These are phyloP conservation scores for Schwanniomyces vanrijiae DNA, from an alignment of 805 yeast genomes.

Conservation along the genomic window DNA sequence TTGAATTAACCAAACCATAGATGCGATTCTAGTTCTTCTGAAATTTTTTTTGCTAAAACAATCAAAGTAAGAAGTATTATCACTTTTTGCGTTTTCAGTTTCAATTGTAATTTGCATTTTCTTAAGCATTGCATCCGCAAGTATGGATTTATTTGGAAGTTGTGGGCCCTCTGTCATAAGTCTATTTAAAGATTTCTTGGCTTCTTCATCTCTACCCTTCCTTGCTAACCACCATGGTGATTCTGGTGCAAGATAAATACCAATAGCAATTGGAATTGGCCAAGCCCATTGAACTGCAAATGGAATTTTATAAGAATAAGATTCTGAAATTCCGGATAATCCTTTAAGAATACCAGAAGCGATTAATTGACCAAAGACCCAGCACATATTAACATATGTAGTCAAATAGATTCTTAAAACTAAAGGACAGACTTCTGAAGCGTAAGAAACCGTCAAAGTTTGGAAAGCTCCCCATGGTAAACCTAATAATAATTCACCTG, in stretches of 20 bases:
- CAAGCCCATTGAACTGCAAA: conserved; percentile 43
- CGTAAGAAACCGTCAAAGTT: conserved; percentile 40
- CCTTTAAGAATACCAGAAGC: conserved; percentile 42
- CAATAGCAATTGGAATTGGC: conserved; percentile 35
- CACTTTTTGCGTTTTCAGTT: conserved; percentile 7
- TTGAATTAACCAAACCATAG: conserved; percentile 12
- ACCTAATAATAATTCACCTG: conserved; percentile 46
- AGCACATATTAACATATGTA: conserved; percentile 38
- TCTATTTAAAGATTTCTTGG: conserved; percentile 27
- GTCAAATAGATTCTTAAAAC: conserved; percentile 40
- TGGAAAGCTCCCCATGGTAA: conserved; percentile 45
- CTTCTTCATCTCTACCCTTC: conserved; percentile 31
- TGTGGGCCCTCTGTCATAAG: conserved; percentile 5
- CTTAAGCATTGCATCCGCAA: conserved; percentile 1
- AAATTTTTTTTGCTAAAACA: conserved; percentile 46
- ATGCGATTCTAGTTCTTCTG: conserved; percentile 46
- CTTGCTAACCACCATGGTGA: conserved; percentile 49
- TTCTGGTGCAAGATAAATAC: conserved; percentile 42
- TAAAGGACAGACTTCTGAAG: conserved; percentile 45
- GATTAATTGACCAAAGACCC: conserved; percentile 41
- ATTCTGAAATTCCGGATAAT: conserved; percentile 24
- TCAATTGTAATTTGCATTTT: conserved; percentile 4
- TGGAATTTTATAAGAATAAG: conserved; percentile 36
- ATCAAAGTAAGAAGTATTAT: conserved; percentile 27
- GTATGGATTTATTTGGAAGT: neutral